Conservation (phyloP, 768 basidiomycete species). For the Suillus weaverae region DNA sequence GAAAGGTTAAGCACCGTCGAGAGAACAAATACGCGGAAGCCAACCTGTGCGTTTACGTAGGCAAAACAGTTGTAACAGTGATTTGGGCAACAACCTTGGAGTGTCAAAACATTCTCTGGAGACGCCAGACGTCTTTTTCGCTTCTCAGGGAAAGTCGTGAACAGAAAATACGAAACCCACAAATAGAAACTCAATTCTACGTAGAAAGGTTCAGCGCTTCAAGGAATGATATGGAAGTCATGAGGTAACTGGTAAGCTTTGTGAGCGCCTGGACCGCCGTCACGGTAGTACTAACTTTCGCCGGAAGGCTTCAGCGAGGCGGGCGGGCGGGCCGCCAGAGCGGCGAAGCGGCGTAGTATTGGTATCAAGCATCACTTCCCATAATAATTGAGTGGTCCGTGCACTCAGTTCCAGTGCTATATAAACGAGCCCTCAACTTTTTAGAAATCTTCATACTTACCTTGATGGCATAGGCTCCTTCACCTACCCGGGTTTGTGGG, state of each 20-base stretch:
- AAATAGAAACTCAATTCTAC: background rate
- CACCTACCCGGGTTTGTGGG: conserved; percentile 53
- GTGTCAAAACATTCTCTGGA: background rate
- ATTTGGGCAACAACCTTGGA: background rate
- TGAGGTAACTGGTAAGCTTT: background rate
- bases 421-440: conserved; percentile 20
- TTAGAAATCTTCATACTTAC: conserved; percentile 48
- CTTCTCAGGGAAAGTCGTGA: background rate
- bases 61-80: background rate
- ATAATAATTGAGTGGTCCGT: no score
- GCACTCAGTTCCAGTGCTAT: conserved; percentile 20
- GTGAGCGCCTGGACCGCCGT: no score
- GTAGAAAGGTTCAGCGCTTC: background rate
- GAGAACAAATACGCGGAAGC: background rate
- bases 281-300: no score
- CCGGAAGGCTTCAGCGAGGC: no score
- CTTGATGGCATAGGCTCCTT: conserved; percentile 57
- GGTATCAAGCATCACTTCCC: no score
- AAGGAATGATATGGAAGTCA: background rate
- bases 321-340: no score
- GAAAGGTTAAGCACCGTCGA: background rate
- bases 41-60: background rate
- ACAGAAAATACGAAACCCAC: background rate
- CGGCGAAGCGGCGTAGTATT: no score
- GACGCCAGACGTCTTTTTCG: background rate